These are phyloP conservation scores for Gossypium davidsonii DNA, from an alignment of 441 rosid genomes.

Conservation along the genomic window DNA sequence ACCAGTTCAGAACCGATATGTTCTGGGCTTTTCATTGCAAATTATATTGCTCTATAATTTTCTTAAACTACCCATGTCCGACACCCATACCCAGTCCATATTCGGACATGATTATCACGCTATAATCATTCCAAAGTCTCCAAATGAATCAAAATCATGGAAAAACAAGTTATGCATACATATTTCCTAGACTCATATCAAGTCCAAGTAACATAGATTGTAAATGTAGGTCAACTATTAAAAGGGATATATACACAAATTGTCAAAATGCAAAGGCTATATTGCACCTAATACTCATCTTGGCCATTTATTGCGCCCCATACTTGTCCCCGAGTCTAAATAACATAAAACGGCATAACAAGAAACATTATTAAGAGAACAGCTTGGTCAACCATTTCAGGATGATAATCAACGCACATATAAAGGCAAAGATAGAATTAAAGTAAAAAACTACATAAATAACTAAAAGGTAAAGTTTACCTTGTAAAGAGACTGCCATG, in stretches of 20 bases:
- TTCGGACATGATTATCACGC: no score
- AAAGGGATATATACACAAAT: not conserved
- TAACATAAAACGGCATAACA: not conserved
- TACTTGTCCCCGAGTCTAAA: not conserved
- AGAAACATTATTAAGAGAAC: not conserved
- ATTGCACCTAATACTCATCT: not conserved
- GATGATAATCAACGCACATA: not conserved
- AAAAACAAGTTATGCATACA: not conserved
- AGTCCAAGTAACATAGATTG: not conserved
- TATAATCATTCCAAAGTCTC: no score
- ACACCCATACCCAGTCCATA: not conserved
- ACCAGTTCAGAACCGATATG: not conserved
- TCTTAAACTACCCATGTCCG: not conserved
- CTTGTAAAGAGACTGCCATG: not conserved
- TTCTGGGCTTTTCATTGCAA: not conserved
- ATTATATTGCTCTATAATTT: not conserved
- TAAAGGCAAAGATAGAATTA: not conserved
- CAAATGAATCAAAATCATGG: no score
- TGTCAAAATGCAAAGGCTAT: not conserved
- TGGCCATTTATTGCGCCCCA: not conserved
- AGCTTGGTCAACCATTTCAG: not conserved
- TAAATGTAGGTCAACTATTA: no score
- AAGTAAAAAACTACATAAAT: not conserved
- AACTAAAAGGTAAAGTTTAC: not conserved
- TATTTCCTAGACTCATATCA: not conserved